Base-by-base conservation (phyloP, 176 grass and related monocot genomes). In the Bolboschoenus planiculmis region DNA sequence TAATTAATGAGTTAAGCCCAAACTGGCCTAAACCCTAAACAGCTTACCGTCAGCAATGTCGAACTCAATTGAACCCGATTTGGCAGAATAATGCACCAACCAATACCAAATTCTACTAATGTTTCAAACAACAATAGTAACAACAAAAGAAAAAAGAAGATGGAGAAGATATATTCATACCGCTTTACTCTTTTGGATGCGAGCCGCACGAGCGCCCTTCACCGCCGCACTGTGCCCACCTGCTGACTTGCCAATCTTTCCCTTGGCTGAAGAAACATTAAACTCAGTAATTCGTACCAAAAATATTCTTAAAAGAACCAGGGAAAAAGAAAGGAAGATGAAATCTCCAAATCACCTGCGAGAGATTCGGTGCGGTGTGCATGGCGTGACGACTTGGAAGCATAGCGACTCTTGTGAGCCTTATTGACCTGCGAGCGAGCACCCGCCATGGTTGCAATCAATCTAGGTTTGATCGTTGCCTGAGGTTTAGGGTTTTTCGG, bases 341-440 rank as follows among this genome's bases (percentile, higher is more conserved):
- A 53, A 78, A 10, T 40, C 13, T 44, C 13, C 67, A 15, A 16
- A 75, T 48, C 24, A 35, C 36, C 36, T 14, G 39, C 44, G 53
- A 57, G 20, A 30, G 20, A 67, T 62, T 85, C 90, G 5, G 87
- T 91, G 58, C 90, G 88, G 67, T 97, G 95, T 46, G 86, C 75
- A 42, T 94, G 88, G 81, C 95, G 92, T 51, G 95, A 97, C 8
- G 92, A 66, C 87, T 97, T 97, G 66, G 95, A 93, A 24, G 92
- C 88, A 81, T 88, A 97, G 34, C 95, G 95, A 4, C 23, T 93
- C 87, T 97, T 97, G 88, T 97, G 95, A 70, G 90, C 15, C 87
- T 97, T 97, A 84, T 97, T 97, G 29, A 94, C 88, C 92, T 97
- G 95, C 21, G 95, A 56, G 3, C 90, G 88, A 15, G 83, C 66